phyloP scores from a whole-genome alignment of 1,139 yeast genomes.

The Saccharomycopsis hybrid region DNA sequence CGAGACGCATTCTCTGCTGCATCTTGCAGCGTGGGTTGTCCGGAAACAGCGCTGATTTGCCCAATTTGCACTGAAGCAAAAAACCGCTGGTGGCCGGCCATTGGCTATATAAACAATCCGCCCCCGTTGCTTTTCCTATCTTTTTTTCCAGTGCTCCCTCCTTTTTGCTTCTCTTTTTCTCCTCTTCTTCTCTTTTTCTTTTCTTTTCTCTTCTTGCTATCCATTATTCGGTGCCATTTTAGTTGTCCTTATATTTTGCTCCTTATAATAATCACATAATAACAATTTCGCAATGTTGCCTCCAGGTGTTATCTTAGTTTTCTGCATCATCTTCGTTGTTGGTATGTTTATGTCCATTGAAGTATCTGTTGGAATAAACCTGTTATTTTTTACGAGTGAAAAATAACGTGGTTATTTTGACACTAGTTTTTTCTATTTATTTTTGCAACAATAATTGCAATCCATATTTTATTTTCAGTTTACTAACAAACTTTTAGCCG shows the following conservation, averaged over 20 bases:
- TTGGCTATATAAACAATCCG: background rate
- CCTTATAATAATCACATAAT: background rate
- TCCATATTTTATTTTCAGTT: background rate
- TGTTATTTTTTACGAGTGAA: background rate
- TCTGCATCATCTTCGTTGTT: slow-evolving; percentile 30
- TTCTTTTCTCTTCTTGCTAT: background rate
- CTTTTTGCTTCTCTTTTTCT: background rate
- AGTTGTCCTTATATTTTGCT: background rate
- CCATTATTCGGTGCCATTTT: background rate
- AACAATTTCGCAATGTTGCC: slow-evolving; percentile 29
- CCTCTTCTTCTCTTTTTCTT: slow-evolving; percentile 1
- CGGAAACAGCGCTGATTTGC: slow-evolving; percentile 8
- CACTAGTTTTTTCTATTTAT: background rate
- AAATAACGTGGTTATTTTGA: no score
- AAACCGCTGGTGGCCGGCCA: background rate
- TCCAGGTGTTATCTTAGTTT: slow-evolving; percentile 33
- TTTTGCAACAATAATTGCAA: background rate
- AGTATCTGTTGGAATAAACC: background rate
- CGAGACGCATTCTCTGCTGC: background rate
- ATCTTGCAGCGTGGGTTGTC: slow-evolving; percentile 6
- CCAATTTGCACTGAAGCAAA: no score
- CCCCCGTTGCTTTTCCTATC: background rate
- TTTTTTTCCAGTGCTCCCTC: background rate
- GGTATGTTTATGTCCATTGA: slow-evolving; percentile 25
- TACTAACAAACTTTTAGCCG: slow-evolving; percentile 21